These are phyloP conservation scores for Verticillium longisporum DNA, from an alignment of 2,329 filamentous ascomycete genomes.

Conservation along the genomic window DNA sequence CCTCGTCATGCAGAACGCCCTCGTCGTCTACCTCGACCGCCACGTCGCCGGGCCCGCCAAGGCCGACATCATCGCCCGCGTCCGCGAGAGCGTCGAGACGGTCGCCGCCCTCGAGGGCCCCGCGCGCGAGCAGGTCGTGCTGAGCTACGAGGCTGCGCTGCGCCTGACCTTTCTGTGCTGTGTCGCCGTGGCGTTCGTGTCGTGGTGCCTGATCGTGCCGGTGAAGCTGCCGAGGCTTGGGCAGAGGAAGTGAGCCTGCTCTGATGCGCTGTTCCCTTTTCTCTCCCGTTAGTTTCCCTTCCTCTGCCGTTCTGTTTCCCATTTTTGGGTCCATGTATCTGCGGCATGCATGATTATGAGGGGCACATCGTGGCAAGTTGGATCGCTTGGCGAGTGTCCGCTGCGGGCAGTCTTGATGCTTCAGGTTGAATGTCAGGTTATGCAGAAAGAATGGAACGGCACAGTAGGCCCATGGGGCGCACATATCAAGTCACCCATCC, in stretches of 20 bases:
- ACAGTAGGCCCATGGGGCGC: too few relatives aligned
- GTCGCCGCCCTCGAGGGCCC: constrained; percentile 34
- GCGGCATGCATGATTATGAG: too few relatives aligned
- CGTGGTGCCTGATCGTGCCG: constrained; percentile 38
- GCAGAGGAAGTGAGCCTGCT: constrained; percentile 24
- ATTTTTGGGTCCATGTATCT: too few relatives aligned
- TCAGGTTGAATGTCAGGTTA: too few relatives aligned
- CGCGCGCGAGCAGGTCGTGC: constrained; percentile 48
- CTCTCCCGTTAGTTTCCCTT: too few relatives aligned
- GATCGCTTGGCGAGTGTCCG: too few relatives aligned
- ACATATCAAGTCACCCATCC: too few relatives aligned
- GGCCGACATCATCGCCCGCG: constrained; percentile 42
- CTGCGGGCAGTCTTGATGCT: too few relatives aligned
- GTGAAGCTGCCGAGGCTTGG: constrained; percentile 49
- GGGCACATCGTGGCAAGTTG: too few relatives aligned
- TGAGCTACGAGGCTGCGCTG: constrained; percentile 46
- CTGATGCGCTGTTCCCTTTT: too few relatives aligned
- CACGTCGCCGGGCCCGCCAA: constrained; percentile 55
- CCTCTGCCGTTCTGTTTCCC: too few relatives aligned
- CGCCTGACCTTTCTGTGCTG: constrained; percentile 38
- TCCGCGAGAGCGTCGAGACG: constrained; percentile 48
- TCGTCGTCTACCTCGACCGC: constrained; percentile 51
- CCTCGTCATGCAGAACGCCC: constrained; percentile 65
- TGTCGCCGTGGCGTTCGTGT: constrained; percentile 38
- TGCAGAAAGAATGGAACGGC: too few relatives aligned